phyloP scores from a whole-genome alignment of 306 rosid species.

The Oxytropis ochrocephala region DNA sequence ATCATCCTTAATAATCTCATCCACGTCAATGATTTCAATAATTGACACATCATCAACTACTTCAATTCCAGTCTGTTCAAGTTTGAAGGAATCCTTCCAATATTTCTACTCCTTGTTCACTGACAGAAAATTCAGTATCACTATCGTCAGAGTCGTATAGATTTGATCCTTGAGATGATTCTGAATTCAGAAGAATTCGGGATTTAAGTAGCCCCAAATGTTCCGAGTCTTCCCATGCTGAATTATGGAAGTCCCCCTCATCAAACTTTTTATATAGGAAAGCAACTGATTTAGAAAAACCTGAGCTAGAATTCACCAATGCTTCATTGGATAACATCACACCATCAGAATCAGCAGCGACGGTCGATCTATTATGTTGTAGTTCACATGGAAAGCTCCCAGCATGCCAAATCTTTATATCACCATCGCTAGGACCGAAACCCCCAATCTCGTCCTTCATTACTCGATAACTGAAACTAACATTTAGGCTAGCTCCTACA shows the following conservation, averaged over 20 bases:
- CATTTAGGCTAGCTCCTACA: slow-evolving; percentile 59
- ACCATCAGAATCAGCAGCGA: slow-evolving; percentile 38
- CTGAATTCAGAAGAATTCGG: slow-evolving; percentile 18
- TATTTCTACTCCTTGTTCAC: slow-evolving; percentile 60
- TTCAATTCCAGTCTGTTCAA: slow-evolving; percentile 31
- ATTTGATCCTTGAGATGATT: slow-evolving; percentile 37
- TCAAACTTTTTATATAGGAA: slow-evolving; percentile 55
- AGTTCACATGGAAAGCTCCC: slow-evolving; percentile 21
- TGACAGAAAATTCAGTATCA: slow-evolving; percentile 36
- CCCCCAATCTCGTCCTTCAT: slow-evolving; percentile 28
- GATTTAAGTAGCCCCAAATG: slow-evolving; percentile 25
- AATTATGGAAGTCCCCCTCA: slow-evolving; percentile 34
- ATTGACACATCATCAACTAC: slow-evolving; percentile 28
- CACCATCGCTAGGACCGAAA: slow-evolving; percentile 15
- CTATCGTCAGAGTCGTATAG: slow-evolving; percentile 26
- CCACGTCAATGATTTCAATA: slow-evolving; percentile 36
- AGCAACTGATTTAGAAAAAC: slow-evolving; percentile 56
- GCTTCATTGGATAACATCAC: slow-evolving; percentile 27
- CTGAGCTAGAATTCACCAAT: slow-evolving; percentile 38
- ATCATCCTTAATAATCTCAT: slow-evolving; percentile 42
- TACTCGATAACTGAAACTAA: slow-evolving; percentile 64
- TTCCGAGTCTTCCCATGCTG: slow-evolving; percentile 21
- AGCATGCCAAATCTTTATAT: slow-evolving; percentile 8
- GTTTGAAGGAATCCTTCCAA: slow-evolving; percentile 31
- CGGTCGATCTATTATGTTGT: slow-evolving; percentile 12